These are phyloP conservation scores for Climacium dendroides DNA, from an alignment of 225 moss, liverwort and hornwort species.

Conservation along the genomic window DNA sequence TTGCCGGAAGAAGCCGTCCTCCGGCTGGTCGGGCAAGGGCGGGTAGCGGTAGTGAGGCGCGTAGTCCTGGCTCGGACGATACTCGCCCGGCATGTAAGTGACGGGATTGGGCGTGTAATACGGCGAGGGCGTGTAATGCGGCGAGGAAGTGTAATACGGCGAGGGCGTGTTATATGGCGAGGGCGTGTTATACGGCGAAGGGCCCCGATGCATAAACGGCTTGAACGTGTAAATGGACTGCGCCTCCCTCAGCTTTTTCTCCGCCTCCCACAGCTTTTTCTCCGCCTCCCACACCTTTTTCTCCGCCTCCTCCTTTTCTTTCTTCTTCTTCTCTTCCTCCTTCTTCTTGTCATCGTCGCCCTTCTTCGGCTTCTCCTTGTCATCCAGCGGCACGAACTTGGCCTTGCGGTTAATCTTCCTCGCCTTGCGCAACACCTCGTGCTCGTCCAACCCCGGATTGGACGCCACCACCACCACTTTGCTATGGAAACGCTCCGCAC, in stretches of 20 bases:
- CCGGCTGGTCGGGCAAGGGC: neutral
- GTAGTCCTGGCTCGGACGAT: conserved; percentile 13
- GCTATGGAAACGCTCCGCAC: neutral
- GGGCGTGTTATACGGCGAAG: neutral
- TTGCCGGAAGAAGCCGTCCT: neutral
- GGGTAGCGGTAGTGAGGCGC: neutral
- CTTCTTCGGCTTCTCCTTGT: conserved; percentile 9
- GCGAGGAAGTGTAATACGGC: neutral
- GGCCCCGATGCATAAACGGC: neutral
- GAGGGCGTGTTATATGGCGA: neutral
- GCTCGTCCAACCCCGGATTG: neutral
- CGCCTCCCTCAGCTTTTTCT: too few species aligned
- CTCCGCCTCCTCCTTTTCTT: neutral
- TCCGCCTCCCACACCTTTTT: neutral
- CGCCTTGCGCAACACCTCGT: conserved; percentile 4
- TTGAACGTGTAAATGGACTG: neutral
- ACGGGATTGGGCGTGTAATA: neutral
- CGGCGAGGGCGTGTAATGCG: neutral
- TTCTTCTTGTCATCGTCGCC: neutral
- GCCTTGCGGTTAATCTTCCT: conserved; percentile 6
- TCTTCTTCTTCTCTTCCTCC: neutral
- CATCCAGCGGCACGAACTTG: neutral
- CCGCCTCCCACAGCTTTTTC: too few species aligned
- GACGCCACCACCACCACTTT: conserved; percentile 26
- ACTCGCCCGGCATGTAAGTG: neutral